phyloP scores from a whole-genome alignment of 1,139 yeast species.

The Yamadazyma atlantica region DNA sequence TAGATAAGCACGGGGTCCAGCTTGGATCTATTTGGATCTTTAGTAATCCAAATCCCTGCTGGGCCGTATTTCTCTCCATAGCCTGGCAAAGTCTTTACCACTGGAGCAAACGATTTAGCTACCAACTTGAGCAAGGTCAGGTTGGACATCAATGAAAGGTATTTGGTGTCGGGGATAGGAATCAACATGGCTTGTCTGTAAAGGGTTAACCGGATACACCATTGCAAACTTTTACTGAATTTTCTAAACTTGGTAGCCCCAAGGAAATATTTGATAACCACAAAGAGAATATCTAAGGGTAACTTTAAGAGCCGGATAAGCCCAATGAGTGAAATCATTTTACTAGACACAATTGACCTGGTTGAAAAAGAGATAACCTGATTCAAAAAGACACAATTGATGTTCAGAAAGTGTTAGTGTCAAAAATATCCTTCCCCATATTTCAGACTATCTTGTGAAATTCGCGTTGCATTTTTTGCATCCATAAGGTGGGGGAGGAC shows the following conservation, averaged over 20 bases:
- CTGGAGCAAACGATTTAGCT: conserved; percentile 1
- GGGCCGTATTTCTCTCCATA: conserved; percentile 36
- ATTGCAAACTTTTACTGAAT: conserved; percentile 16
- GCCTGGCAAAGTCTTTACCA: conserved; percentile 19
- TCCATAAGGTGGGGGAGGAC: background rate
- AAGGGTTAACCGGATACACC: conserved; percentile 21
- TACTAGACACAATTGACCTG: too few relatives aligned
- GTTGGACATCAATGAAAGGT: conserved; percentile 3
- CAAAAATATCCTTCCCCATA: background rate
- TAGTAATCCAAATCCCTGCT: conserved; percentile 39
- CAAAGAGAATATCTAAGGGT: conserved; percentile 11
- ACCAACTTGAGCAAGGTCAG: conserved; percentile 6
- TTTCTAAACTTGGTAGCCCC: conserved; percentile 21
- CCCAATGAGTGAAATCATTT: conserved; percentile 5
- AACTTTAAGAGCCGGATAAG: conserved; percentile 6
- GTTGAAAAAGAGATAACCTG: too few relatives aligned
- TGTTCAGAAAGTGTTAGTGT: too few relatives aligned
- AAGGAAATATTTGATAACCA: conserved; percentile 17
- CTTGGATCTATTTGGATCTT: conserved; percentile 22
- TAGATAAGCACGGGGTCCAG: conserved; percentile 39
- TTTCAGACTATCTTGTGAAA: conserved; percentile 5
- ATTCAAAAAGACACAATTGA: too few relatives aligned
- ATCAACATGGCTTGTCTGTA: conserved; percentile 19
- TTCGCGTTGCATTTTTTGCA: background rate
- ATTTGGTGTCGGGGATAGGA: conserved; percentile 16